Evolutionary conservation across 345 rosid genomes (phyloP), one percentile per base, ranked within the genome.

Genomic region (Toxicodendron radicans): DNA sequence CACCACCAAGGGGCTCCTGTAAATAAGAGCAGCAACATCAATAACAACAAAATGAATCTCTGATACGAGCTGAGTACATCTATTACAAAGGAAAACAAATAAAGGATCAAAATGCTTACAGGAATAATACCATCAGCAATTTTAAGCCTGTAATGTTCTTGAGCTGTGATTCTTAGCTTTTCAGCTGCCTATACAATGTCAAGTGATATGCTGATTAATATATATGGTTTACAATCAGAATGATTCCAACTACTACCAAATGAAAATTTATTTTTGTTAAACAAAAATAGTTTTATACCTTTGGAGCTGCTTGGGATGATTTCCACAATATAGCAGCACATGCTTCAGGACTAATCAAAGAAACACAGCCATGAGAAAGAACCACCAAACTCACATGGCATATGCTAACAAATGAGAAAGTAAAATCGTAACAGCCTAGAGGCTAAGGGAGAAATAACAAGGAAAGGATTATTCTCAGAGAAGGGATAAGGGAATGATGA

Each of bases 321-420:
- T 81, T 81, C 81, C 80, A 81, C 73, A 76, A 71, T 51, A 74
- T 79, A 10, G 82, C 80, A 46, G 76, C 71, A 53, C 80, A 74
- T 58, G 75, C 75, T 75, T 78, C 79, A 65, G 80, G 79, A 74
- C 84, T 79, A 76, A 10, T 68, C 48, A 53, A 65, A 71, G 68
- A 52, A 75, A 64, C 52, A 64, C 13, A 64, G 48, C 30, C 76
- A 73, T 49, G 72, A 46, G 30, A 58, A 58, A 51, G 45, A 73
- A 69, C 13, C 3, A 54, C 51, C 41, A 38, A 43, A 63, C 48
- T 2, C 60, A n/a, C 54, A 51, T 51, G 17, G 54, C 54, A 3
- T 51, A 51, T 51, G 18, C 16, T 11, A 51, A 51, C 16, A 14
- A 12, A 51, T 51, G n/a, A 51, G 54, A 48, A 48, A 51, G 54